Evolutionary conservation across 1,284 basidiomycete species (phyloP), one percentile per base, ranked within the genome.

Genomic region (Puccinia novopanici): DNA sequence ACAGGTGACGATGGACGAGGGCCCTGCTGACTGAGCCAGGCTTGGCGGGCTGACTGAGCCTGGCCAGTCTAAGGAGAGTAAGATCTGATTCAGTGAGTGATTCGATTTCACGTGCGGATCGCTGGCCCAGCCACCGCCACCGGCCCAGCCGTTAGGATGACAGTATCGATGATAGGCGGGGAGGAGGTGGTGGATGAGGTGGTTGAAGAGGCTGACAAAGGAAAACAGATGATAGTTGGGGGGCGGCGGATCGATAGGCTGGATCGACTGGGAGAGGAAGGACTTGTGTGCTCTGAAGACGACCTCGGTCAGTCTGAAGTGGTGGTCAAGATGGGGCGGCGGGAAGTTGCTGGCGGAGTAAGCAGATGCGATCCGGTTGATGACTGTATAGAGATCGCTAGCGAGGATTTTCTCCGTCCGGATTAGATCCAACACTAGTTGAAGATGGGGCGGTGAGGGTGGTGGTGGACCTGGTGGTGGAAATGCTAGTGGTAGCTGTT

Each of bases 61-160:
- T 48, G 76, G 76, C 76, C 76, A 78, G n/a, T 61, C 61, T 19
- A 59, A n/a, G 15, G 63, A 67, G 54, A 30, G 27, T 22, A 78
- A 50, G 55, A 50, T 70, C 15, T 78, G 42, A 52, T 37, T 57
- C n/a, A 78, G 55, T 27, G 34, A 42, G 9, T 48, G 52, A 24
- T 78, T 57, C 4, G 63, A 71, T 2, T 52, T 71, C 27, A 70
- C 42, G 30, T 48, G 42, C 9, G 27, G 76, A 37, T 78, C 76
- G 17, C 34, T 17, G 45, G 63, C 6, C 76, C 76, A 78, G 27
- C 65, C 65, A 15, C 65, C 76, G 12, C 52, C 63, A 34, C 76
- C 76, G 24, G 76, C 67, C 76, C 76, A 78, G 24, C 76, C 76
- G 55, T 34, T 54, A 8, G 65, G 65, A 50, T 55, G 48, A n/a